Percentiles rank a stretch among this genome's conserved stretches.
Evolutionary conservation across 208 protist species (phyloP).

Genomic region (Acanthamoeba royreba): DNA sequence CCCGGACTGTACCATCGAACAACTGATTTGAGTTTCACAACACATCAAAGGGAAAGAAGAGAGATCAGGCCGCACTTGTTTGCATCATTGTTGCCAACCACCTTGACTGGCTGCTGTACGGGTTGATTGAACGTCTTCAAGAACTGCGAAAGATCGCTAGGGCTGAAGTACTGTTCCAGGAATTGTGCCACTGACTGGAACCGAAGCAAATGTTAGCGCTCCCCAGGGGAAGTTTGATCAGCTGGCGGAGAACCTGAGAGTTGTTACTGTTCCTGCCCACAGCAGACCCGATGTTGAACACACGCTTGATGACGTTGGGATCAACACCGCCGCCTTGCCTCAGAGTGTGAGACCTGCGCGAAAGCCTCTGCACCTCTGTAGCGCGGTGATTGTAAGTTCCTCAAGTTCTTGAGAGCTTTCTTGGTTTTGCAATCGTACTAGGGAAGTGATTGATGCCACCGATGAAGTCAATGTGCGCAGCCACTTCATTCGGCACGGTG

Average conservation of each 20-base stretch:
- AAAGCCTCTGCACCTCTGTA: background rate
- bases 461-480: slow-evolving; percentile 25
- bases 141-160: background rate
- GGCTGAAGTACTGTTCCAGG: background rate
- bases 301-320: background rate
- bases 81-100: background rate
- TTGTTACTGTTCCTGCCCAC: background rate
- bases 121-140: slow-evolving; percentile 24
- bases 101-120: background rate
- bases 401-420: background rate
- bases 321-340: background rate
- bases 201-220: background rate
- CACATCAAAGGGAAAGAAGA: background rate
- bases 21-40: too few relatives aligned
- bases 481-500: background rate
- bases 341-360: background rate
- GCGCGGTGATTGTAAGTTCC: background rate
- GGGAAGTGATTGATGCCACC: slow-evolving; percentile 34
- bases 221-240: background rate
- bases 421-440: background rate
- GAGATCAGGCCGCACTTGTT: background rate
- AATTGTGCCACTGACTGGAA: slow-evolving; percentile 1
- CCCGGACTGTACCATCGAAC: too few relatives aligned
- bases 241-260: background rate
- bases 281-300: background rate